Evolutionary conservation across 192 early-diverging fungal genomes (phyloP).

Genomic region (Rhizophagus clarus): DNA sequence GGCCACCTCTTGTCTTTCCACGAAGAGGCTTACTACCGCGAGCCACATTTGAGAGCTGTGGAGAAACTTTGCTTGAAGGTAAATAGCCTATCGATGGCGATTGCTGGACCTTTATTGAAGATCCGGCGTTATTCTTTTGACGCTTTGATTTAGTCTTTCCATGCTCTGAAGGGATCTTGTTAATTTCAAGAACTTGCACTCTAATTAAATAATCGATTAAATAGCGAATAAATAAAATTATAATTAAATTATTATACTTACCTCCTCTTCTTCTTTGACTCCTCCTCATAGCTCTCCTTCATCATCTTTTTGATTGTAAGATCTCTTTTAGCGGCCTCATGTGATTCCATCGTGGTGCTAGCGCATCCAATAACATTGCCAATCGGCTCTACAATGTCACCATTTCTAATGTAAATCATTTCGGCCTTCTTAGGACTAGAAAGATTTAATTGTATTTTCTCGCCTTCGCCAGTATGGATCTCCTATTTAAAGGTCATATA

Average conservation of each 20-base stretch:
- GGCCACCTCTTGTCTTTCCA: not conserved
- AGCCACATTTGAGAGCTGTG: not conserved
- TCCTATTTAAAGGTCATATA: not conserved
- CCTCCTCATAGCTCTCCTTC: not conserved
- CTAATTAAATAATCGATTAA: no score
- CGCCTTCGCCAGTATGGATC: not conserved
- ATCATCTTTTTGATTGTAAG: not conserved
- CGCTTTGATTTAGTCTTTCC: not conserved
- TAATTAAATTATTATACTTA: not conserved
- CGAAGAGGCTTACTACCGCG: not conserved
- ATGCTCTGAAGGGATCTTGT: not conserved
- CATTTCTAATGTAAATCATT: not conserved
- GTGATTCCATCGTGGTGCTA: not conserved
- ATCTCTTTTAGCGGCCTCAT: not conserved
- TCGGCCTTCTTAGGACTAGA: not conserved
- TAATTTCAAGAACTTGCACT: not conserved
- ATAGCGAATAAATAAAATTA: not conserved
- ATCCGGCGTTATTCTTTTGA: not conserved
- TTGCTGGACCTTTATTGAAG: not conserved
- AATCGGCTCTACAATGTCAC: not conserved
- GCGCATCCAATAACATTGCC: not conserved
- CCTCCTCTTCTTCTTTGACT: not conserved
- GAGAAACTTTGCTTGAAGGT: not conserved
- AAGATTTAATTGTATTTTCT: not conserved
- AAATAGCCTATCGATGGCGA: not conserved